Evolutionary conservation across 108 stramenopile species (phyloP).

Genomic region (Nitzschia putrida): DNA sequence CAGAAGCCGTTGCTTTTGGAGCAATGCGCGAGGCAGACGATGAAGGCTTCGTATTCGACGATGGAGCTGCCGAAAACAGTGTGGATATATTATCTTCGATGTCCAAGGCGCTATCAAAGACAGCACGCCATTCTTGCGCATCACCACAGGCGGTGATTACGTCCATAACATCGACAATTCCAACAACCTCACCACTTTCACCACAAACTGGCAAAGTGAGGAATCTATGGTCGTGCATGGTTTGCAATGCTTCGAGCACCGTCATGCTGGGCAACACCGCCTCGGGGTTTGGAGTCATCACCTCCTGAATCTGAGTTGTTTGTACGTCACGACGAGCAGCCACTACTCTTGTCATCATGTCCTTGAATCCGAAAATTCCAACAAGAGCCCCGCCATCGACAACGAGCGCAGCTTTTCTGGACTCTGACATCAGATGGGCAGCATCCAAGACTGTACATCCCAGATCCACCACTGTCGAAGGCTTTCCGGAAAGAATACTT

Average conservation of each 20-base stretch:
- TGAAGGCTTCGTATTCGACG: neutral
- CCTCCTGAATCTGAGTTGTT: conserved; percentile 66
- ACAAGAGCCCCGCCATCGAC: conserved; percentile 78
- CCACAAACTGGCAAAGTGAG: conserved; percentile 92
- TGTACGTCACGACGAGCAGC: conserved; percentile 81
- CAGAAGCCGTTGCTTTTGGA: neutral
- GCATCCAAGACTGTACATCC: conserved; percentile 69
- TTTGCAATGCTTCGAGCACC: conserved; percentile 90
- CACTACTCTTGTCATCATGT: conserved; percentile 92
- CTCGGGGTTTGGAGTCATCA: conserved; percentile 97
- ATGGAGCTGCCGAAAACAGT: neutral
- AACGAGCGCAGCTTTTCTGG: conserved; percentile 77
- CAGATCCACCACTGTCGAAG: conserved; percentile 68
- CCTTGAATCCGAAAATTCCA: conserved; percentile 94
- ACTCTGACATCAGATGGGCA: conserved; percentile 78
- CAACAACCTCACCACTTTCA: conserved; percentile 77
- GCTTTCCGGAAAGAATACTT: conserved; percentile 54
- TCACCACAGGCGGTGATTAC: conserved; percentile 80
- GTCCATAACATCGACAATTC: conserved; percentile 97
- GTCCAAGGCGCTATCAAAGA: conserved; percentile 74
- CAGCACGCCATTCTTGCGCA: conserved; percentile 79
- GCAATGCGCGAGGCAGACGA: neutral
- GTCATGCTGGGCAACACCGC: conserved; percentile 82
- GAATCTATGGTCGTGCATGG: conserved; percentile 94
- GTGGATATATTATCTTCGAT: conserved; percentile 54